Base-by-base conservation (phyloP, 768 basidiomycete species). In the Podaxis sp. region DNA sequence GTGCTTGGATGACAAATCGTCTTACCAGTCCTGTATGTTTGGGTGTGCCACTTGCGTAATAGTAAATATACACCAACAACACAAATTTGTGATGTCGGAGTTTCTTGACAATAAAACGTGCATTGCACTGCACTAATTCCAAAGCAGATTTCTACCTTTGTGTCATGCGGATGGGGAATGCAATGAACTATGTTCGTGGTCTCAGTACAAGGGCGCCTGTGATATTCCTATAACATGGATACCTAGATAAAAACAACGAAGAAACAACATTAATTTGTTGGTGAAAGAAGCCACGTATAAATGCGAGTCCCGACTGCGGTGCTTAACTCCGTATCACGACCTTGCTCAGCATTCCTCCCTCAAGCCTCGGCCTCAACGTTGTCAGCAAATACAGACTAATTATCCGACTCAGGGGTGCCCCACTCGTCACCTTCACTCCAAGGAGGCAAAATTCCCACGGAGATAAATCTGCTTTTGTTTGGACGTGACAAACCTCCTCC, bases 401-500 rank as follows among this genome's bases (percentile, higher is more conserved):
- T n/a, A 36, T 32, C 51, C 21, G 11, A 18, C 21, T 54, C 36
- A 37, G 21, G 36, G 52, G 36, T 36, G 36, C 52, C 52, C 35
- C 35, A 37, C 52, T 23, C 36, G 4, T 32, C 32, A 14, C 50
- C 50, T 52, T 32, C 27, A 52, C 10, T 16, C 14, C 18, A 54
- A 28, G 13, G 13, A 21, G 52, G 11, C 23, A 37, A 16, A 54
- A 1, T 38, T 37, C 52, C 52, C 52, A 54, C 52, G 52, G 7
- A 28, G 36, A 38, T 54, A 54, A 54, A 38, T 18, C 35, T 23
- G 52, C 18, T 13, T 10, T 44, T 44, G 42, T 44, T 44, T 44
- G n/a, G 14, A 44, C 44, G 42, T 51, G 42, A 37, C 42, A 23
- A 48, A 53, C 36, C 18, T 21, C 67, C 66, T 64, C 65, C 68